A percentile compares a stretch with the other conserved stretches of the same genome.
Evolutionary conservation across 495 filamentous ascomycete species (phyloP).

Genomic region (Penicillium daleae): DNA sequence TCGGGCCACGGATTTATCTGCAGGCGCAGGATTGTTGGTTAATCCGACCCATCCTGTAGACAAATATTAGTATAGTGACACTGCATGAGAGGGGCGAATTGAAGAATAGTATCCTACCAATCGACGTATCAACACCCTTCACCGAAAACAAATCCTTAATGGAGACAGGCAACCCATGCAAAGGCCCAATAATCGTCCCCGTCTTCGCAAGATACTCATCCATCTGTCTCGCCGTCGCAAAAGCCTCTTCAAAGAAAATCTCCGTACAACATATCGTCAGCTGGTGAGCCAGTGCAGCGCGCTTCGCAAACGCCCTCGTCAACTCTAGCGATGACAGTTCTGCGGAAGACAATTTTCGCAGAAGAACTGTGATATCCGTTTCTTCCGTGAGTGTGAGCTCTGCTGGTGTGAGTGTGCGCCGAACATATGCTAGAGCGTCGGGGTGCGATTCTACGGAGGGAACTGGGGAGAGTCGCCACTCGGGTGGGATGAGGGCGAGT

Average conservation of each 20-base stretch:
- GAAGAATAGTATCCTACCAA: conserved; percentile 31
- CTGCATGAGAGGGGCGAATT: not conserved
- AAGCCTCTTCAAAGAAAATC: conserved; percentile 58
- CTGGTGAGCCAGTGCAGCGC: conserved; percentile 62
- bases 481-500: conserved; percentile 35
- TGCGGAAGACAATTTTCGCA: conserved; percentile 47
- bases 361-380: conserved; percentile 43
- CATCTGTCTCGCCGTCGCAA: conserved; percentile 43
- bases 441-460: conserved; percentile 28
- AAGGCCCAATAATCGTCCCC: conserved; percentile 56
- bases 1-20: conserved; percentile 35
- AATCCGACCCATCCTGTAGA: conserved; percentile 45
- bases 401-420: conserved; percentile 45
- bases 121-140: conserved; percentile 55
- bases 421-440: conserved; percentile 27
- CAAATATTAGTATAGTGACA: not conserved
- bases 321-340: conserved; percentile 49
- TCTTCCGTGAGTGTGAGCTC: conserved; percentile 58
- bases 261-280: conserved; percentile 66
- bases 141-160: conserved; percentile 70
- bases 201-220: conserved; percentile 46
- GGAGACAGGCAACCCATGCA: conserved; percentile 70
- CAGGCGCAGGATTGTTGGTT: conserved; percentile 34
- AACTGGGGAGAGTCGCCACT: conserved; percentile 36
- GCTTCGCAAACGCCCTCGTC: conserved; percentile 60